phyloP scores from a whole-genome alignment of 352 stramenopile genomes.

The Plasmopara muralis region DNA sequence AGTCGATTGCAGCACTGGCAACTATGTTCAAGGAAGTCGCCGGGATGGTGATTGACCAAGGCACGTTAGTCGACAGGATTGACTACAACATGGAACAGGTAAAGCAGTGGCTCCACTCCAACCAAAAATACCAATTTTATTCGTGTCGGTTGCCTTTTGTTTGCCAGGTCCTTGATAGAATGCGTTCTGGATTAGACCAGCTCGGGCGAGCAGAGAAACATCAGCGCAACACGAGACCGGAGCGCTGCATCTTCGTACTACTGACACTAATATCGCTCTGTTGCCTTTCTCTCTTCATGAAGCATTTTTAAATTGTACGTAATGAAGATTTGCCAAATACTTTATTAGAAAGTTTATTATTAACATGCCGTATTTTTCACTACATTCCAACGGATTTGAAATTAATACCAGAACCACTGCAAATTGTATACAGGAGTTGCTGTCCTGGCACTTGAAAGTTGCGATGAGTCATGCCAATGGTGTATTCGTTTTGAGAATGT shows the following conservation, averaged over 20 bases:
- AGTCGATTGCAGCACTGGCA: conserved; percentile 55
- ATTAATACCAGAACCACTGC: no score
- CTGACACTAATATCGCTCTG: conserved; percentile 56
- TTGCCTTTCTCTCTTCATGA: conserved; percentile 57
- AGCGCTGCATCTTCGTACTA: conserved; percentile 69
- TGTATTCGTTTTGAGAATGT: no score
- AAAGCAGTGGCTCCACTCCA: neutral
- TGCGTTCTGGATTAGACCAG: conserved; percentile 54
- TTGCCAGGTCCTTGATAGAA: conserved; percentile 43
- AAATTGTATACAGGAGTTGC: no score
- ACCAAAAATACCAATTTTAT: neutral
- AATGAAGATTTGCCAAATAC: neutral
- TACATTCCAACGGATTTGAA: no score
- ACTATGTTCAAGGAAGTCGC: conserved; percentile 77
- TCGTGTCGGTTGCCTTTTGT: neutral
- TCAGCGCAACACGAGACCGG: conserved; percentile 54
- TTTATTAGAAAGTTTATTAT: no score
- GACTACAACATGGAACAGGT: conserved; percentile 87
- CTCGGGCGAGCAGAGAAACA: conserved; percentile 55
- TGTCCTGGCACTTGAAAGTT: no score
- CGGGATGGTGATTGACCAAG: conserved; percentile 79
- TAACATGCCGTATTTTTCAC: no score
- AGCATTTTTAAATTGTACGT: conserved; percentile 42
- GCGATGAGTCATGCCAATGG: no score
- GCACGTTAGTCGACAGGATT: conserved; percentile 76